Evolutionary conservation across 371 early-diverging fungal species (phyloP).

Genomic region (Mucor indicus): DNA sequence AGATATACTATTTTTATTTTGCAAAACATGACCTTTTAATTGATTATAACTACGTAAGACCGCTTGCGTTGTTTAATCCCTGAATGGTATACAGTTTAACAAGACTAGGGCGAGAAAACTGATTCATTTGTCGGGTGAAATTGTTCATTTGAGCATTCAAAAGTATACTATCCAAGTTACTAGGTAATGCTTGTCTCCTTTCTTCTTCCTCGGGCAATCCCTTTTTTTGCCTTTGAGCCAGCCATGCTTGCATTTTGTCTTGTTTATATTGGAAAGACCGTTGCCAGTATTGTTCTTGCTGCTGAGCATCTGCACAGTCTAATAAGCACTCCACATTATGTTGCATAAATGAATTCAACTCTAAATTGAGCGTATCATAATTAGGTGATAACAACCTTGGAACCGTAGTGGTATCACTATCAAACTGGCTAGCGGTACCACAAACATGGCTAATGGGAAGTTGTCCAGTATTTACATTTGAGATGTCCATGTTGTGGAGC

Average conservation of each 20-base stretch:
- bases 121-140: slow-evolving; percentile 88
- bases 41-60: no score
- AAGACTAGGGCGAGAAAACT: slow-evolving; percentile 87
- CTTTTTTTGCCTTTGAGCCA: slow-evolving; percentile 63
- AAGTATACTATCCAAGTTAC: slow-evolving; percentile 85
- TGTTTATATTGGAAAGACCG: slow-evolving; percentile 87
- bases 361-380: slow-evolving; percentile 80
- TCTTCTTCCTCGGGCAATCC: slow-evolving; percentile 82
- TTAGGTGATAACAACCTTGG: slow-evolving; percentile 77
- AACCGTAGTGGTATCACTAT: slow-evolving; percentile 35
- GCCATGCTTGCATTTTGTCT: slow-evolving; percentile 62
- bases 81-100: slow-evolving; percentile 78
- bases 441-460: slow-evolving; percentile 45
- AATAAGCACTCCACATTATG: slow-evolving; percentile 86
- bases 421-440: slow-evolving; percentile 35
- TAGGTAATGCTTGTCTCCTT: slow-evolving; percentile 78
- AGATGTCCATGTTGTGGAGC: slow-evolving; percentile 75
- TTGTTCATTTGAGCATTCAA: slow-evolving; percentile 87
- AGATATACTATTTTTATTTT: no score
- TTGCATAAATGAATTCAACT: slow-evolving; percentile 77
- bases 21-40: no score
- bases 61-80: no score
- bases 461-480: slow-evolving; percentile 40
- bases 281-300: slow-evolving; percentile 93
- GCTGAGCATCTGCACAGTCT: slow-evolving; percentile 88